These are phyloP conservation scores for Chaetomiaceae sp. DNA, from an alignment of 2,329 filamentous ascomycete species.

Conservation along the genomic window DNA sequence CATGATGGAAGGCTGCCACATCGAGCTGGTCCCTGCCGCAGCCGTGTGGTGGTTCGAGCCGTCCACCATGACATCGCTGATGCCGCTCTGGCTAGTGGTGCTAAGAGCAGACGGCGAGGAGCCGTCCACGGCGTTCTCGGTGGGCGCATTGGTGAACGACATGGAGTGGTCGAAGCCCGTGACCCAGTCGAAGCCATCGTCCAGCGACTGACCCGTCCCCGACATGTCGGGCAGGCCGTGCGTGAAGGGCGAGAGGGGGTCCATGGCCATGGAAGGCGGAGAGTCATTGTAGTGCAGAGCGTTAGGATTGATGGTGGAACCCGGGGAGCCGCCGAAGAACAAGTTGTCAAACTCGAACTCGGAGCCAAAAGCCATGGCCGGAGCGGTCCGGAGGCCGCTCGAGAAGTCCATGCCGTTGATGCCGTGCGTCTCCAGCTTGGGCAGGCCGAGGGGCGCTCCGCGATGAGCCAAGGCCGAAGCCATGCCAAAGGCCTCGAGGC, in stretches of 20 bases:
- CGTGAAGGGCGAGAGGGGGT: conserved; percentile 58
- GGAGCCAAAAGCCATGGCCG: conserved; percentile 56
- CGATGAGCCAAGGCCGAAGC: conserved; percentile 63
- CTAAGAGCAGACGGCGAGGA: conserved; percentile 96
- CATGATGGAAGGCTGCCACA: conserved; percentile 69
- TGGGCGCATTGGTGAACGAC: conserved; percentile 57
- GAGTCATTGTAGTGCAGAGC: conserved; percentile 81
- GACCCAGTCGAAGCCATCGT: conserved; percentile 77
- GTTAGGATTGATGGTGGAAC: conserved; percentile 64
- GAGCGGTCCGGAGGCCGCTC: conserved; percentile 73
- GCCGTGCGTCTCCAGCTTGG: conserved; percentile 76
- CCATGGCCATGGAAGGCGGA: conserved; percentile 61
- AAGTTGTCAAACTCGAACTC: conserved; percentile 68
- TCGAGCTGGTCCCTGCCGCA: conserved; percentile 49
- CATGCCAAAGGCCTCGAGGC: conserved; percentile 66
- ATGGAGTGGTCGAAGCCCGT: conserved; percentile 76
- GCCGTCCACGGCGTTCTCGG: conserved; percentile 80
- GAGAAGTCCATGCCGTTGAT: conserved; percentile 62
- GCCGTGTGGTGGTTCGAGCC: conserved; percentile 65
- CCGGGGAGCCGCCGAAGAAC: conserved; percentile 65
- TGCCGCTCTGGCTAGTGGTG: conserved; percentile 85
- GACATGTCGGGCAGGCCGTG: conserved; percentile 54
- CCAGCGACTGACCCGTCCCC: conserved; percentile 51
- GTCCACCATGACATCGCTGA: conserved; percentile 89
- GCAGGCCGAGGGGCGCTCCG: conserved; percentile 62